phyloP scores from a whole-genome alignment of 257 asterid species.

The Nicotiana attenuata region DNA sequence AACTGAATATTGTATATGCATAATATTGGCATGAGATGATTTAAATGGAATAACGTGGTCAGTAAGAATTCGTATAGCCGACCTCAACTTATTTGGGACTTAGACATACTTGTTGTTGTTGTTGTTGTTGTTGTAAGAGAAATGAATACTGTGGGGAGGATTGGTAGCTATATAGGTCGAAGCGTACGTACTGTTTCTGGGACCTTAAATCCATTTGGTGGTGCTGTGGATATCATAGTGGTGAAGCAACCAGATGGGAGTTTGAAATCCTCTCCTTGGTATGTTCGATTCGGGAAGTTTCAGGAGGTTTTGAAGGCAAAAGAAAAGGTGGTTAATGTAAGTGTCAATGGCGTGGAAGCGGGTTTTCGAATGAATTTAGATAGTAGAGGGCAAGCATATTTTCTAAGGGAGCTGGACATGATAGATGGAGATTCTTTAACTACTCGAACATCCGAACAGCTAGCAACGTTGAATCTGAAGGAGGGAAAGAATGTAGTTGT shows the following conservation, averaged over 20 bases:
- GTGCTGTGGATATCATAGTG: conserved; percentile 28
- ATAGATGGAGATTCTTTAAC: conserved; percentile 27
- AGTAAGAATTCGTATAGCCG: background rate
- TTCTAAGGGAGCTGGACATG: conserved; percentile 45
- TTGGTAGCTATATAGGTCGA: conserved; percentile 54
- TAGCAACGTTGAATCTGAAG: conserved; percentile 56
- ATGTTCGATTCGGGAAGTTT: conserved; percentile 25
- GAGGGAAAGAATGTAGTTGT: conserved; percentile 56
- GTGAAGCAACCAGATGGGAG: conserved; percentile 24
- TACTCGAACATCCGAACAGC: conserved; percentile 60
- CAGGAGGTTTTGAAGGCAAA: conserved; percentile 48
- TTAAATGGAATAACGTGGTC: background rate
- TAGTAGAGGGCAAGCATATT: conserved; percentile 61
- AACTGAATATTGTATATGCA: background rate
- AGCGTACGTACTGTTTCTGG: conserved; percentile 17
- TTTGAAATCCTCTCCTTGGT: conserved; percentile 27
- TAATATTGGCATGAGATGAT: background rate
- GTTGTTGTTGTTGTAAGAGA: conserved; percentile 1
- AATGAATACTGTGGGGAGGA: conserved; percentile 70
- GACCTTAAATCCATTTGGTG: conserved; percentile 36
- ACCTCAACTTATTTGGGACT: background rate
- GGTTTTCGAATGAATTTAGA: conserved; percentile 60
- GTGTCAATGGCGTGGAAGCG: conserved; percentile 56
- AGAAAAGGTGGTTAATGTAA: conserved; percentile 56
- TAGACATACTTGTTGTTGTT: background rate